Conservation (phyloP, 371 early-diverging fungal genomes). For the Mucor circinelloides region DNA sequence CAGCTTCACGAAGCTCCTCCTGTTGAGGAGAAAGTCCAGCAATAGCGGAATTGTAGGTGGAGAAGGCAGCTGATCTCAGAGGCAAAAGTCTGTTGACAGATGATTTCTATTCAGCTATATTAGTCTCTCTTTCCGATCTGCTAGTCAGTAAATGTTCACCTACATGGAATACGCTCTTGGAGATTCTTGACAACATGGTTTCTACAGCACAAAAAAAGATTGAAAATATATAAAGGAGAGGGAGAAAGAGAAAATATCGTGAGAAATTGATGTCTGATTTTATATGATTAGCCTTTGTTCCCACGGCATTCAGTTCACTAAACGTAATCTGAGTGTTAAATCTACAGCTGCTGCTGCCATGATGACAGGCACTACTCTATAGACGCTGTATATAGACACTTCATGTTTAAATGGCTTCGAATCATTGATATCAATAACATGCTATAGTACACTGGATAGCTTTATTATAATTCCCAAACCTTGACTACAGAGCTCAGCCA, state of each 20-base stretch:
- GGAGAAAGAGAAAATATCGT: neutral
- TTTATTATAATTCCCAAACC: conserved; percentile 46
- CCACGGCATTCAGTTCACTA: conserved; percentile 2
- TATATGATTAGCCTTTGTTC: neutral
- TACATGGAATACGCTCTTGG: neutral
- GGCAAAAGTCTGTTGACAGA: neutral
- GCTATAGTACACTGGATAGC: neutral
- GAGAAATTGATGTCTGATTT: neutral
- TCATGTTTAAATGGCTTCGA: too few relatives aligned
- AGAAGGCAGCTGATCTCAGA: conserved; percentile 1
- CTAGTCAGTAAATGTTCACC: neutral
- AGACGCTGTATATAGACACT: too few relatives aligned
- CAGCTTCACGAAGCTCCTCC: conserved; percentile 73
- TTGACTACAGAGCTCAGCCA: conserved; percentile 60
- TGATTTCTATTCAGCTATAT: neutral
- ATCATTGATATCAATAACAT: too few relatives aligned
- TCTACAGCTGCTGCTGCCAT: too few relatives aligned
- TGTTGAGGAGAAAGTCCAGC: conserved; percentile 79
- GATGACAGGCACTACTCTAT: too few relatives aligned
- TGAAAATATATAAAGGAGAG: neutral
- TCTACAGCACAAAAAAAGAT: too few relatives aligned
- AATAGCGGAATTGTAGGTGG: conserved; percentile 74
- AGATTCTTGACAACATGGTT: neutral
- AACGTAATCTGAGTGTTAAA: too few relatives aligned
- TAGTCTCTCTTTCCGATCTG: neutral